These are phyloP conservation scores for Xylariaceae sp. DNA, from an alignment of 2,329 filamentous ascomycete genomes.

Conservation along the genomic window DNA sequence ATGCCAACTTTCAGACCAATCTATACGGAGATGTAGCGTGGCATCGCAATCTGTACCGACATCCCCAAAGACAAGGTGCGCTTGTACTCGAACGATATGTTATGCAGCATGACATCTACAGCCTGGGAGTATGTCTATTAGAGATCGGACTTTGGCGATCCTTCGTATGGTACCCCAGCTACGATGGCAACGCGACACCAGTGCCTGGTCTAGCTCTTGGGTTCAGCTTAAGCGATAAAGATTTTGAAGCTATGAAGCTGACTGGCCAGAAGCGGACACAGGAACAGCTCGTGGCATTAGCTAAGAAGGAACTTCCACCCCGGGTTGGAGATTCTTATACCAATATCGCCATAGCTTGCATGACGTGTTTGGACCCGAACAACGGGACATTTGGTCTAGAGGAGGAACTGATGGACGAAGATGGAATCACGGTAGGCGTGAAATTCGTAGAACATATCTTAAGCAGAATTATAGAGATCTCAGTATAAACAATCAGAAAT, in stretches of 20 bases:
- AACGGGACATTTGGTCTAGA: not conserved
- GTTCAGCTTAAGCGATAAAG: constrained; percentile 8
- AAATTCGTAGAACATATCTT: constrained; percentile 11
- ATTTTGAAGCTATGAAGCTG: not conserved
- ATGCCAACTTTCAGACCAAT: constrained; percentile 16
- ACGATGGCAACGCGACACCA: not conserved
- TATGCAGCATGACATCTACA: constrained; percentile 57
- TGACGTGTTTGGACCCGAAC: constrained; percentile 11
- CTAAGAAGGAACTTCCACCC: constrained; percentile 4
- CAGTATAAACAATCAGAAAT: not conserved
- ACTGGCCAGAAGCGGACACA: constrained; percentile 1
- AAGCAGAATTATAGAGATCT: constrained; percentile 2
- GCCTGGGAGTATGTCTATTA: constrained; percentile 56
- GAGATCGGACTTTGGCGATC: constrained; percentile 55
- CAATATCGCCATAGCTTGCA: constrained; percentile 1
- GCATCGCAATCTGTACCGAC: constrained; percentile 31
- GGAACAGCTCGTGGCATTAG: constrained; percentile 9
- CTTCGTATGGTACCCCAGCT: constrained; percentile 24
- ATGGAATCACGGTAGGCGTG: constrained; percentile 11
- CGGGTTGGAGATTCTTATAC: constrained; percentile 16
- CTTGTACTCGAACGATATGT: constrained; percentile 23
- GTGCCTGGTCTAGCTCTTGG: constrained; percentile 8
- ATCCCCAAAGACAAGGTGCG: constrained; percentile 26
- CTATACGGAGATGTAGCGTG: constrained; percentile 20
- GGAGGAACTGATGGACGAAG: constrained; percentile 6